Percentiles rank a stretch among this genome's conserved stretches.
Evolutionary conservation across 768 basidiomycete species (phyloP).

Genomic region (Rickenella mellea): DNA sequence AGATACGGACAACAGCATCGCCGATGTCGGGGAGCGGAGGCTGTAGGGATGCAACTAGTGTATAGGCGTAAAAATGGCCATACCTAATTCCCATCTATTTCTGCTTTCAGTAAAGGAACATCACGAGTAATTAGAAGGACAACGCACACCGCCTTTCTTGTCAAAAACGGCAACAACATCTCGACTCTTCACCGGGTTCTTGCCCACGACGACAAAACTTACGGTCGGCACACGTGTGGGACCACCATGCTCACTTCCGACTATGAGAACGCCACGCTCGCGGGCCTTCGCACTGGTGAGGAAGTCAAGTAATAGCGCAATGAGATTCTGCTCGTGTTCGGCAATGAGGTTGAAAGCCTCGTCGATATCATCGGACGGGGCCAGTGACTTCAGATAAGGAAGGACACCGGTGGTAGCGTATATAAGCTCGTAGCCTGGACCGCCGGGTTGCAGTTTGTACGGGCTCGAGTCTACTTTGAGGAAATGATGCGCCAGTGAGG

Average conservation of each 20-base stretch:
- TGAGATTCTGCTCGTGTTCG: constrained; percentile 48
- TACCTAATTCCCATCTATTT: constrained; percentile 68
- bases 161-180: constrained; percentile 62
- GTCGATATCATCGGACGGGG: constrained; percentile 26
- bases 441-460: constrained; percentile 65
- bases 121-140: neutral
- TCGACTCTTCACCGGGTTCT: constrained; percentile 44
- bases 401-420: constrained; percentile 52
- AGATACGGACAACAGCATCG: constrained; percentile 67
- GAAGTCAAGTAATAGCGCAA: constrained; percentile 45
- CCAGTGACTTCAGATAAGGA: constrained; percentile 54
- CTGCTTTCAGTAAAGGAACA: neutral
- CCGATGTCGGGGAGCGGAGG: constrained; percentile 50
- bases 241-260: constrained; percentile 45
- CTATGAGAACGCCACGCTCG: constrained; percentile 53
- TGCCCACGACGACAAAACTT: constrained; percentile 59
- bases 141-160: constrained; percentile 47
- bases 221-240: constrained; percentile 53
- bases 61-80: constrained; percentile 74
- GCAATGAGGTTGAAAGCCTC: constrained; percentile 43
- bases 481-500: constrained; percentile 65
- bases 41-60: constrained; percentile 38
- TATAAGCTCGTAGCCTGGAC: constrained; percentile 65
- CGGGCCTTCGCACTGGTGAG: constrained; percentile 39
- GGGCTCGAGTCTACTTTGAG: constrained; percentile 33